phyloP scores from a whole-genome alignment of 2,329 filamentous ascomycete genomes.

The Stagonosporopsis rhizophila region DNA sequence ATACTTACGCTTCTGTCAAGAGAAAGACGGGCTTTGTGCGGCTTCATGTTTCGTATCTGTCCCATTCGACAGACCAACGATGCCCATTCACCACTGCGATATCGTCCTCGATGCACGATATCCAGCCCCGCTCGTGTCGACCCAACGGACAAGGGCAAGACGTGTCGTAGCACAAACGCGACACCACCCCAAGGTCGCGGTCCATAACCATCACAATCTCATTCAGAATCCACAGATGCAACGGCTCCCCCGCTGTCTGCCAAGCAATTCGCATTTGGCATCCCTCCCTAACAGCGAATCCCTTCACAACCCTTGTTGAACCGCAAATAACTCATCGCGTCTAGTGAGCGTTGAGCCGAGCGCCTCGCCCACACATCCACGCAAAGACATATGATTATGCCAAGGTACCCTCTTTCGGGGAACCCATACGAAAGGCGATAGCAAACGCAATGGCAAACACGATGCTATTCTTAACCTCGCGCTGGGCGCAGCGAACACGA shows the following conservation, averaged over 20 bases:
- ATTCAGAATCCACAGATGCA: background rate
- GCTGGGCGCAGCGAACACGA: background rate
- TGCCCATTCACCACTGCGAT: no score
- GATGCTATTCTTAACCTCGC: conserved; percentile 3
- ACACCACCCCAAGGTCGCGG: background rate
- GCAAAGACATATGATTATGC: background rate
- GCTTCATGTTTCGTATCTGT: background rate
- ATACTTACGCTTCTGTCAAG: no score
- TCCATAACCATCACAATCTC: background rate
- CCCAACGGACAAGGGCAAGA: background rate
- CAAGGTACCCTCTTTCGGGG: no score
- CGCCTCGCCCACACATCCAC: background rate
- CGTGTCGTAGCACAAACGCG: background rate
- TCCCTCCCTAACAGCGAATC: background rate
- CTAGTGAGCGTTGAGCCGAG: background rate
- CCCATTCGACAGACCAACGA: no score
- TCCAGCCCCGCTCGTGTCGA: background rate
- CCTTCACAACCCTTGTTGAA: background rate
- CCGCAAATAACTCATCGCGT: background rate
- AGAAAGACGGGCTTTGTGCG: background rate
- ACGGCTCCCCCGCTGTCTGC: background rate
- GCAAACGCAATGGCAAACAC: background rate
- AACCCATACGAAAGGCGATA: background rate
- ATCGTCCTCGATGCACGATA: no score
- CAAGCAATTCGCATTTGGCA: background rate